phyloP scores from a whole-genome alignment of 257 asterid genomes.

The Solanum clarkiae region DNA sequence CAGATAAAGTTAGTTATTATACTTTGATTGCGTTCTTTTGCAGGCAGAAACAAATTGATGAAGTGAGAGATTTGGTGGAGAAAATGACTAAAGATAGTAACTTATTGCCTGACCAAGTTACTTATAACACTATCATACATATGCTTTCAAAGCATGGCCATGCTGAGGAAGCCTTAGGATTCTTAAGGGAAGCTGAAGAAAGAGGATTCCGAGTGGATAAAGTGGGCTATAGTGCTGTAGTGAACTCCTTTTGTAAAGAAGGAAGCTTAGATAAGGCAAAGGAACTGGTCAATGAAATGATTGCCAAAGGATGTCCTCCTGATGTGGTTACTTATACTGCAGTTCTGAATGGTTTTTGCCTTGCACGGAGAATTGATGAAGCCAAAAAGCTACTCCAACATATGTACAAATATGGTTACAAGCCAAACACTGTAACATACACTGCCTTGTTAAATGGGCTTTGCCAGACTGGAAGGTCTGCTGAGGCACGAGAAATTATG shows the following conservation, averaged over 20 bases:
- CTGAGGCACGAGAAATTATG: slow-evolving; percentile 84
- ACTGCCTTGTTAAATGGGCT: slow-evolving; percentile 78
- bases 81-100: slow-evolving; percentile 56
- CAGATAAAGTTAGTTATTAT: slow-evolving; percentile 75
- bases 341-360: slow-evolving; percentile 64
- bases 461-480: slow-evolving; percentile 55
- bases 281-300: slow-evolving; percentile 71
- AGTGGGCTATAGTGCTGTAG: slow-evolving; percentile 63
- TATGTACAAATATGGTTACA: slow-evolving; percentile 78
- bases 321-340: slow-evolving; percentile 96
- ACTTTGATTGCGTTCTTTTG: slow-evolving; percentile 65
- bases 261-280: slow-evolving; percentile 63
- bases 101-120: slow-evolving; percentile 61
- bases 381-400: slow-evolving; percentile 68
- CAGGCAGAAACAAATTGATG: slow-evolving; percentile 46
- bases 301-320: slow-evolving; percentile 58
- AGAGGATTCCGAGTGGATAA: slow-evolving; percentile 59
- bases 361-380: slow-evolving; percentile 44
- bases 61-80: slow-evolving; percentile 49
- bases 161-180: slow-evolving; percentile 58
- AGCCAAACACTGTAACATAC: slow-evolving; percentile 74
- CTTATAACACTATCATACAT: slow-evolving; percentile 59
- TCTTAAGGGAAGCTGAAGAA: slow-evolving; percentile 64
- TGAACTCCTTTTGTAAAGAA: slow-evolving; percentile 55
- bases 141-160: slow-evolving; percentile 67